phyloP scores from a whole-genome alignment of 139 green algal species.

The Nannochloris sp. region DNA sequence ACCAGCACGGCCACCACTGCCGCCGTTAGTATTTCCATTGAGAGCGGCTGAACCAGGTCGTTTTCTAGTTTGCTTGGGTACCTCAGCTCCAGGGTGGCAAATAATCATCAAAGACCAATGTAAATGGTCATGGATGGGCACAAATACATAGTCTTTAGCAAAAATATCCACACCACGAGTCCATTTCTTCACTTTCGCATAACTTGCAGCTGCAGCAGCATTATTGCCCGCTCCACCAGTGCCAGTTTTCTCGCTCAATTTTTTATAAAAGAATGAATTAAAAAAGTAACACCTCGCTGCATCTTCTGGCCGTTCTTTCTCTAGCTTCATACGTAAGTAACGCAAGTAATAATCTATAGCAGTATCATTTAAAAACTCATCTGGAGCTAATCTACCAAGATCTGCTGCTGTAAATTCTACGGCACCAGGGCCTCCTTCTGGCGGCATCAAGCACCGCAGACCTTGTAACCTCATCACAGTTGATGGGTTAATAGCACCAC shows the following conservation, averaged over 20 bases:
- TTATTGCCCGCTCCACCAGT: background rate
- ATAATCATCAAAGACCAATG: slow-evolving; percentile 88
- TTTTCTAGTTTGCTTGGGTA: background rate
- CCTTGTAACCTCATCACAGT: slow-evolving; percentile 29
- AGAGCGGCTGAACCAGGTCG: background rate
- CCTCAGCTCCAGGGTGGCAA: slow-evolving; percentile 53
- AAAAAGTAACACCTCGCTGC: slow-evolving; percentile 79
- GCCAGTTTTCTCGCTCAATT: slow-evolving; percentile 57
- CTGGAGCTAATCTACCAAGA: slow-evolving; percentile 54
- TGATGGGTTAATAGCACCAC: background rate
- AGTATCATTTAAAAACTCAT: slow-evolving; percentile 91
- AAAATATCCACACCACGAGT: slow-evolving; percentile 76
- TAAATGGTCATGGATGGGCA: slow-evolving; percentile 79
- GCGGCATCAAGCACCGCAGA: slow-evolving; percentile 39
- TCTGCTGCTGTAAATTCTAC: slow-evolving; percentile 59
- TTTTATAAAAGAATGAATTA: slow-evolving; percentile 95
- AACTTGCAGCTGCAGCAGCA: no score
- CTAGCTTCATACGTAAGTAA: slow-evolving; percentile 2
- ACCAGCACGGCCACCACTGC: no score
- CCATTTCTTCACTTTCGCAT: slow-evolving; percentile 69
- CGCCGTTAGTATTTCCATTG: no score
- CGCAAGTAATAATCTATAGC: slow-evolving; percentile 89
- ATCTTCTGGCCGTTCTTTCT: slow-evolving; percentile 35
- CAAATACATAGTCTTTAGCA: slow-evolving; percentile 77
- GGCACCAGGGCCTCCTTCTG: slow-evolving; percentile 25